A percentile compares a stretch with the other conserved stretches of the same genome.
phyloP scores from a whole-genome alignment of 1,139 yeast genomes.

The Diutina mesorugosa region DNA sequence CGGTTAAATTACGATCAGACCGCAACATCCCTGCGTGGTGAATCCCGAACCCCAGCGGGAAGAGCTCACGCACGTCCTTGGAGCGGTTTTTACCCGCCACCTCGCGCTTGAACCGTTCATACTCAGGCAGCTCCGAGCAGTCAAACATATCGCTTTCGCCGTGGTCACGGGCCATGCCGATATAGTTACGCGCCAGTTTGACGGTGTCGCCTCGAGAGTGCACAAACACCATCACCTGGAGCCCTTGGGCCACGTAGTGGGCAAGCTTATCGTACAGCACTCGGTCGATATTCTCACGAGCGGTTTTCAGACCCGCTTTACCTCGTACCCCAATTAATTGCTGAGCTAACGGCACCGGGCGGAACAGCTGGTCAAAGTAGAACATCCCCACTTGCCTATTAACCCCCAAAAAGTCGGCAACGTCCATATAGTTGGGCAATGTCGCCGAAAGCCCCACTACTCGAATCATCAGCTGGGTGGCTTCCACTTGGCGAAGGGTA shows the following conservation, averaged over 20 bases:
- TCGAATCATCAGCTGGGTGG: conserved; percentile 63
- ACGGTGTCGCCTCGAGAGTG: conserved; percentile 91
- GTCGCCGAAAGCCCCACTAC: conserved; percentile 2
- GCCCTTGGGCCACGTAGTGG: conserved; percentile 57
- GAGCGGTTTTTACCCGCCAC: conserved; percentile 59
- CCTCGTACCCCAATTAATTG: conserved; percentile 34
- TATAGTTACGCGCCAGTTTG: conserved; percentile 62
- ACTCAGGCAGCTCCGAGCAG: conserved; percentile 45
- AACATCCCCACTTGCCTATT: conserved; percentile 32
- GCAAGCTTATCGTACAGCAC: conserved; percentile 71
- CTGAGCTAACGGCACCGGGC: conserved; percentile 1
- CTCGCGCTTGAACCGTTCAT: conserved; percentile 54
- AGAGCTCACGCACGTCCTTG: conserved; percentile 72
- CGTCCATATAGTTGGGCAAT: conserved; percentile 1
- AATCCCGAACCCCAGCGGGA: conserved; percentile 74
- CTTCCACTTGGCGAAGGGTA: conserved; percentile 52
- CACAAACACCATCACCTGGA: conserved; percentile 94
- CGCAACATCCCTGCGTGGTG: conserved; percentile 98
- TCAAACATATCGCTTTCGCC: conserved; percentile 42
- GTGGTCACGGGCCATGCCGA: conserved; percentile 46
- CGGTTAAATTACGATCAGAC: conserved; percentile 81
- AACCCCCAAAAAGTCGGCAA: conserved; percentile 26
- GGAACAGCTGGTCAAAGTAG: conserved; percentile 1
- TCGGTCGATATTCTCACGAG: conserved; percentile 82
- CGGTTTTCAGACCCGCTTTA: conserved; percentile 64